Percentiles rank a stretch among this genome's conserved stretches.
These are phyloP conservation scores for Gardenia jasminoides DNA, from an alignment of 257 asterid genomes.

Conservation along the genomic window DNA sequence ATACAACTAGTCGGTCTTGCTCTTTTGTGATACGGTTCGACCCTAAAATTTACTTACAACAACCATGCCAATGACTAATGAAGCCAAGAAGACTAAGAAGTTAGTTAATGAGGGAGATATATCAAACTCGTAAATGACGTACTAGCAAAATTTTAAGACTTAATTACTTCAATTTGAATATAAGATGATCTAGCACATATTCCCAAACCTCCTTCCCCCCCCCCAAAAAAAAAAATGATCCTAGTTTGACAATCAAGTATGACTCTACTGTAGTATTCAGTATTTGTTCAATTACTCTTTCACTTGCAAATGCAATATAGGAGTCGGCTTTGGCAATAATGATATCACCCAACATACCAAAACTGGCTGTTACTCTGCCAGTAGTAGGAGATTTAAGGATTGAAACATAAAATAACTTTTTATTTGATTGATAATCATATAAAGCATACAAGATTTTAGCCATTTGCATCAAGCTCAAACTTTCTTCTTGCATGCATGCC, in stretches of 20 bases:
- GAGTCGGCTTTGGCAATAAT: conserved; percentile 17
- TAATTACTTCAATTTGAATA: no score
- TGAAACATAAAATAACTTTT: conserved; percentile 8
- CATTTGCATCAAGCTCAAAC: no score
- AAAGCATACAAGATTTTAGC: no score
- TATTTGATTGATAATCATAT: not conserved
- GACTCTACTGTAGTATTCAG: no score
- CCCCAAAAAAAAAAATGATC: no score
- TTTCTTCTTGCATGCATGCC: no score
- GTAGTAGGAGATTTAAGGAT: conserved; percentile 15
- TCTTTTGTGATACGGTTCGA: not conserved
- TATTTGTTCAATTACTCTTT: not conserved
- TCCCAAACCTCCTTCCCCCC: no score
- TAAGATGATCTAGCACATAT: no score
- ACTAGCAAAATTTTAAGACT: no score
- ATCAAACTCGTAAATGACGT: not conserved
- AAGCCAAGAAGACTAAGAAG: not conserved
- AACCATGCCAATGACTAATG: not conserved
- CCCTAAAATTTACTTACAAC: not conserved
- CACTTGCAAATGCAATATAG: conserved; percentile 11
- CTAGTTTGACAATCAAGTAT: not conserved
- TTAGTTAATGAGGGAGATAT: not conserved
- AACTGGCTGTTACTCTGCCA: conserved; percentile 16
- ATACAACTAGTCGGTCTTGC: not conserved
- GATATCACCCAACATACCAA: conserved; percentile 19